These are phyloP conservation scores for Cytospora piceicola DNA, from an alignment of 2,329 filamentous ascomycete genomes.

Conservation along the genomic window DNA sequence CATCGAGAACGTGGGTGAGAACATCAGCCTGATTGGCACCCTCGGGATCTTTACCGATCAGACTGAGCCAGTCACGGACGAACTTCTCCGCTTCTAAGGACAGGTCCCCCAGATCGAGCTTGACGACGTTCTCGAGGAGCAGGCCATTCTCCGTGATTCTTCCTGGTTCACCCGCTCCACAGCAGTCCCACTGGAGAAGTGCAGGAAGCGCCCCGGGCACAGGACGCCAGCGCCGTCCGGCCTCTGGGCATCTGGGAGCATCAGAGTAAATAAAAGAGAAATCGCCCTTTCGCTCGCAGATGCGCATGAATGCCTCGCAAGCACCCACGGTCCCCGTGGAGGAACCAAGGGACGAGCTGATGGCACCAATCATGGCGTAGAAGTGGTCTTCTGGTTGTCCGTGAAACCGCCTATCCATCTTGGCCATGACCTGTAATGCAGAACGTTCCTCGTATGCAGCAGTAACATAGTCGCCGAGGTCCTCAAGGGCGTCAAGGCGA, in stretches of 20 bases:
- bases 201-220: neutral
- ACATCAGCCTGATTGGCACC: neutral
- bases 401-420: constrained; percentile 17
- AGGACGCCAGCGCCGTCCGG: constrained; percentile 1
- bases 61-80: neutral
- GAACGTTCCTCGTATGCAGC: constrained; percentile 10
- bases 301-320: constrained; percentile 16
- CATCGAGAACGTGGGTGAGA: neutral
- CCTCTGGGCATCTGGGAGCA: neutral
- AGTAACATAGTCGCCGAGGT: constrained; percentile 12
- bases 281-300: constrained; percentile 20
- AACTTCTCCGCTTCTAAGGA: neutral
- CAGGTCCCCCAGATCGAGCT: neutral
- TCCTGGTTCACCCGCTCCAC: neutral
- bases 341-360: constrained; percentile 7
- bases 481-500: constrained; percentile 13
- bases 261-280: neutral
- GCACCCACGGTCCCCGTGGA: constrained; percentile 1
- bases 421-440: constrained; percentile 15
- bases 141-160: neutral
- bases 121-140: neutral
- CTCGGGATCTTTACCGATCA: neutral
- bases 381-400: constrained; percentile 19
- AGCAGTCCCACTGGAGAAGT: neutral
- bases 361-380: constrained; percentile 22